Evolutionary conservation across 495 filamentous ascomycete genomes (phyloP), one percentile per base, ranked within the genome.

Genomic region (Aspergillus ostianus): DNA sequence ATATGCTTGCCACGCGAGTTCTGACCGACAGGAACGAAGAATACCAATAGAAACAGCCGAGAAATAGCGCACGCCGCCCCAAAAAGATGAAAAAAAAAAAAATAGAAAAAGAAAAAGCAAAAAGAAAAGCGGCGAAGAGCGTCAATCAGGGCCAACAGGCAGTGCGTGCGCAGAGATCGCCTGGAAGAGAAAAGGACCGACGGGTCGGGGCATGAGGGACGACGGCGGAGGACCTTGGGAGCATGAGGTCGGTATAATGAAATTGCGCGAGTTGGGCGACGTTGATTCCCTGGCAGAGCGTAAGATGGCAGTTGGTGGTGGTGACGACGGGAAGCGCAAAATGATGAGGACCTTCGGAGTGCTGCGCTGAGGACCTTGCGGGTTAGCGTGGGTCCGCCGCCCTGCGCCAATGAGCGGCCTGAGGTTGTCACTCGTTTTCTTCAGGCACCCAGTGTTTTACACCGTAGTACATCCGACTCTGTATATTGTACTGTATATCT

Each of bases 151-250:
- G 26, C 48, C 29, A 52, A 21, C 27, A 23, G 17, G 53, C 52
- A 48, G 47, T 53, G 20, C 62, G 58, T 58, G 58, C 55, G 51
- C 58, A 36, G 48, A 32, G 55, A 53, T 61, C 53, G 47, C 56
- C 26, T 59, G 53, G 61, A 47, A 53, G 50, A 30, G 51, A 56
- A 53, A 57, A 48, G 53, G 51, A 51, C 54, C 46, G 56, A 58
- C 49, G 41, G 62, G 59, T 54, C 59, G 51, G 56, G 60, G 61
- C 63, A 65, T 61, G 59, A 57, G 47, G 60, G n/a, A 51, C 41
- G 30, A 51, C 32, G 21, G 51, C 2, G 17, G 60, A 36, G 60
- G 60, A 62, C 60, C 60, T 62, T 62, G 60, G 55, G 60, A 54
- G 55, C 55, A 53, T 55, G 50, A 56, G 54, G 49, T 18, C 32